Percentiles rank a stretch among this genome's conserved stretches.
Evolutionary conservation across 768 basidiomycete genomes (phyloP).

Genomic region (Suillus plorans): DNA sequence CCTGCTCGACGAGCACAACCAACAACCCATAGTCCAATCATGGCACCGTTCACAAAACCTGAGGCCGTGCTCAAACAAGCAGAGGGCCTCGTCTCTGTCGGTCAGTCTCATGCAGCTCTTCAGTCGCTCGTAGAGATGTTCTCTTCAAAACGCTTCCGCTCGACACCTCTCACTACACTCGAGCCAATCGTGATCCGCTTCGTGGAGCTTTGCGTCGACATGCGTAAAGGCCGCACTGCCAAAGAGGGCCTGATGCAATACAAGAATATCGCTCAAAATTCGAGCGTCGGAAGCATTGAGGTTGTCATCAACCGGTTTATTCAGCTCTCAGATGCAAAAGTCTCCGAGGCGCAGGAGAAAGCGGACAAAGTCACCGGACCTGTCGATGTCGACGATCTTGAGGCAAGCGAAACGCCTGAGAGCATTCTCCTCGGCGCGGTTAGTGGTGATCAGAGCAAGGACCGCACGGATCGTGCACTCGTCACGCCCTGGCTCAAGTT

Average conservation of each 20-base stretch:
- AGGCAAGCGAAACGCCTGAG: constrained; percentile 93
- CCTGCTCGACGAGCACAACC: too few species aligned
- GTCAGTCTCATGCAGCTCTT: constrained; percentile 86
- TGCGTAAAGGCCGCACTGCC: constrained; percentile 90
- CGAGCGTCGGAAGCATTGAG: constrained; percentile 89
- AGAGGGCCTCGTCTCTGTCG: constrained; percentile 91
- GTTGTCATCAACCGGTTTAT: constrained; percentile 87
- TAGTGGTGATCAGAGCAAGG: constrained; percentile 86
- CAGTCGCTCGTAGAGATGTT: constrained; percentile 93
- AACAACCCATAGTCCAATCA: constrained; percentile 31
- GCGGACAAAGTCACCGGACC: constrained; percentile 71
- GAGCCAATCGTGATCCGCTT: constrained; percentile 97
- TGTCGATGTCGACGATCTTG: constrained; percentile 90
- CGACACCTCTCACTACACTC: constrained; percentile 81
- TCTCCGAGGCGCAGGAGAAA: constrained; percentile 83
- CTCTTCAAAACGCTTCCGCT: constrained; percentile 89
- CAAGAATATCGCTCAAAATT: constrained; percentile 97
- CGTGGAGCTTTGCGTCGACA: constrained; percentile 93
- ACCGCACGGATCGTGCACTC: constrained; percentile 90
- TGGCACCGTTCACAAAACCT: constrained; percentile 91
- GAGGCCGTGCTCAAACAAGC: constrained; percentile 91
- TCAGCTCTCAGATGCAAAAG: constrained; percentile 75
- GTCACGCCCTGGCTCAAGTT: constrained; percentile 98
- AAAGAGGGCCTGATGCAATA: constrained; percentile 96
- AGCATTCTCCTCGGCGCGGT: constrained; percentile 90